Evolutionary conservation across 768 basidiomycete genomes (phyloP).

Genomic region (Tylopilus intermedius): DNA sequence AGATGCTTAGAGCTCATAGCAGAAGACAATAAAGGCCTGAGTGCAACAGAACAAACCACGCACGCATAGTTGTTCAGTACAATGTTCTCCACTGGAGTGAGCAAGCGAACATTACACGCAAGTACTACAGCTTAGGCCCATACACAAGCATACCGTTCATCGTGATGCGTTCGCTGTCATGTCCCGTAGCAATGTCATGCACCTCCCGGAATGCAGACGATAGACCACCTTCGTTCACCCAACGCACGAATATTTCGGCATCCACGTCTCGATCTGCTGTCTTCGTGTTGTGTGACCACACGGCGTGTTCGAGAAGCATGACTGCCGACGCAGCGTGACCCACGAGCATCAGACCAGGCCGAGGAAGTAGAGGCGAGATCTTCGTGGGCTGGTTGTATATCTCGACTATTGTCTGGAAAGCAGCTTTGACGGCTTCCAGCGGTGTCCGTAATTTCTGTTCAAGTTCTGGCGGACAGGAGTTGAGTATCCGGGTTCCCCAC

Average conservation of each 20-base stretch:
- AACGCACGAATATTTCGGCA: slow-evolving; percentile 49
- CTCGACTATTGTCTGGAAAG: slow-evolving; percentile 36
- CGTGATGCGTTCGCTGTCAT: slow-evolving; percentile 2
- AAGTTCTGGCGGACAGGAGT: slow-evolving; percentile 38
- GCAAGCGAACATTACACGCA: too few relatives aligned
- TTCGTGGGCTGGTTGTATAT: slow-evolving; percentile 35
- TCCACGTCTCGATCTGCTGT: slow-evolving; percentile 38
- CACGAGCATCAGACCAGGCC: slow-evolving; percentile 55
- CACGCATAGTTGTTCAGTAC: too few relatives aligned
- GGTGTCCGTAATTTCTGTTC: slow-evolving; percentile 23
- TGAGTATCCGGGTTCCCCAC: slow-evolving; percentile 49
- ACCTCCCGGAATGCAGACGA: slow-evolving; percentile 27
- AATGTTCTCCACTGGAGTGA: too few relatives aligned
- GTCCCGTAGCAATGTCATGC: background rate
- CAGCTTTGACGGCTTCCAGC: slow-evolving; percentile 34
- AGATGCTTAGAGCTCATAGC: too few relatives aligned
- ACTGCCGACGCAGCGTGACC: slow-evolving; percentile 50
- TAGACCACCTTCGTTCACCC: slow-evolving; percentile 40
- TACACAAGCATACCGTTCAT: slow-evolving; percentile 18
- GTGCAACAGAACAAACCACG: too few relatives aligned
- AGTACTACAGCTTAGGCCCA: slow-evolving; percentile 7
- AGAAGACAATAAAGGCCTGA: too few relatives aligned
- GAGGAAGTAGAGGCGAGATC: slow-evolving; percentile 45
- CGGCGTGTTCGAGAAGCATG: slow-evolving; percentile 64
- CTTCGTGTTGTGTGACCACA: slow-evolving; percentile 45